Conservation (phyloP, 257 asterid genomes). For the Primulina huaijiensis region DNA sequence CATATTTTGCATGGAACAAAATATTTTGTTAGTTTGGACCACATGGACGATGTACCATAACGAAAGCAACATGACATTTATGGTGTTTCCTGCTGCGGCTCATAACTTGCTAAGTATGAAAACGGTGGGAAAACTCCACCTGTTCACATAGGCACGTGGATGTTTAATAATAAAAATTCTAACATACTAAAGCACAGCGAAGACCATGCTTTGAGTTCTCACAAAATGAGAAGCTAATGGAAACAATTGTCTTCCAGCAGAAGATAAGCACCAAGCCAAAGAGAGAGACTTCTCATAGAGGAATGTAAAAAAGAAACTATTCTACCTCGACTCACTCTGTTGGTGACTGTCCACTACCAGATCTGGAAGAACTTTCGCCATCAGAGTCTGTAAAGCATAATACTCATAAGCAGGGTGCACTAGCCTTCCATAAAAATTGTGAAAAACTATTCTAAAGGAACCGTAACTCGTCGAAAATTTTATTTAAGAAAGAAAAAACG, state of each 20-base stretch:
- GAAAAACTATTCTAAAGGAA: slow-evolving; percentile 22
- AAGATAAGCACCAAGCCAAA: slow-evolving; percentile 22
- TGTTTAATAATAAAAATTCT: slow-evolving; percentile 14
- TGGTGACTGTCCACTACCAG: slow-evolving; percentile 50
- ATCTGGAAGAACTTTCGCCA: slow-evolving; percentile 64
- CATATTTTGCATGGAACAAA: slow-evolving; percentile 14
- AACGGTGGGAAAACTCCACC: slow-evolving; percentile 8
- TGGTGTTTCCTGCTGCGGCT: slow-evolving; percentile 8
- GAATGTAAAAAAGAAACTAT: slow-evolving; percentile 18
- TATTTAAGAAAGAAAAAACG: background rate
- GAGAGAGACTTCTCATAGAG: slow-evolving; percentile 11
- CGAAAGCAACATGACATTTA: slow-evolving; percentile 1
- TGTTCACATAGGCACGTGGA: slow-evolving; percentile 8
- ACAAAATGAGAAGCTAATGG: background rate
- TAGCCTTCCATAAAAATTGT: background rate
- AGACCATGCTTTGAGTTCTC: background rate
- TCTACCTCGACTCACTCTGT: slow-evolving; percentile 43
- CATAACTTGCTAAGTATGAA: background rate
- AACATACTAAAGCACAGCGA: background rate
- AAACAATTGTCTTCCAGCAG: background rate
- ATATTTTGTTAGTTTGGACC: slow-evolving; percentile 6
- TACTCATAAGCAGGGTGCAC: slow-evolving; percentile 20
- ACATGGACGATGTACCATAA: slow-evolving; percentile 5
- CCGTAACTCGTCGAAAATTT: slow-evolving; percentile 6
- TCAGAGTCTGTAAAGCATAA: slow-evolving; percentile 59